Evolutionary conservation across 2,329 filamentous ascomycete genomes (phyloP), one percentile per base, ranked within the genome.

Genomic region (Orbilia quercus): DNA sequence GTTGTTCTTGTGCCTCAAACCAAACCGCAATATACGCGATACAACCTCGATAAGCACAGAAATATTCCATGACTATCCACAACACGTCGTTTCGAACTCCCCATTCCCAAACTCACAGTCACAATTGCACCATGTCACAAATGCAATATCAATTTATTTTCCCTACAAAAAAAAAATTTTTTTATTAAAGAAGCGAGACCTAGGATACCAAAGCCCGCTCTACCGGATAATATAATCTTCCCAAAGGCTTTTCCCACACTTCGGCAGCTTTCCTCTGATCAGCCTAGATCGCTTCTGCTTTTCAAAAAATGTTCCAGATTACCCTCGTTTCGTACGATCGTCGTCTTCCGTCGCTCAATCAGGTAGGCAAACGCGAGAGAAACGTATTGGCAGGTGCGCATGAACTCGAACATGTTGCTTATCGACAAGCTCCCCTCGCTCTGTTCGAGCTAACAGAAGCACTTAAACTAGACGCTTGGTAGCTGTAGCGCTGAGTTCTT

Each of bases 161-260:
- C 44, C 53, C 51, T 44, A 31, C 53, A 38, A 57, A 42, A 55
- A 40, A 55, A 23, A 22, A 25, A 18, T 11, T 55, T 28, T 54
- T 34, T 18, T n/a, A 44, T 44, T 38, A 45, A 4, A 60, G 22
- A 14, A 25, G 55, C 25, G 36, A 60, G 16, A 48, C 36, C 1
- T 40, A 60, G 23, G 55, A 44, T 44, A 60, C 12, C 40, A 36
- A 45, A 44, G 9, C 9, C 28, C 16, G 16, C 4, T 45, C 16
- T n/a, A 22, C 20, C 42, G 42, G 31, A 38, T 40, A 14, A 23
- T 54, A 2, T 40, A 11, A 18, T 4, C 1, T 28, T n/a, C 34
- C 7, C 28, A 31, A 31, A 31, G 28, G 28, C 28, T 31, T 31
- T 31, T 31, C 28, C 28, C 28, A 31, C 28, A 31, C 28, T 38